These are phyloP conservation scores for Bidens hawaiensis DNA, from an alignment of 140 eudicot genomes.

Conservation along the genomic window DNA sequence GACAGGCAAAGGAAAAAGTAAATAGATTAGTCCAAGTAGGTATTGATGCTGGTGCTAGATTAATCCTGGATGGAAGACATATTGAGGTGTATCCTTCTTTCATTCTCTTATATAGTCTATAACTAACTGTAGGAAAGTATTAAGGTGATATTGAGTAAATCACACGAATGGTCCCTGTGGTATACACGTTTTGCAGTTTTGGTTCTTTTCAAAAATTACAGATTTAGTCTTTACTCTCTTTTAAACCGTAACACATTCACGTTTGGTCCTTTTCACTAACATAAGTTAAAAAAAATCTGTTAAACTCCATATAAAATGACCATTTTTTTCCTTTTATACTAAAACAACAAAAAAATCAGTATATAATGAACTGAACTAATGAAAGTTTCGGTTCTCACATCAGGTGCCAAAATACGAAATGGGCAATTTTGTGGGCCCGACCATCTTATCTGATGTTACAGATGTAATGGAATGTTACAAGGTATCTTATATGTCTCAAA, in stretches of 20 bases:
- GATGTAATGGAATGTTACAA: slow-evolving; percentile 76
- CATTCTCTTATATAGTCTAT: too few species aligned
- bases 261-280: neutral
- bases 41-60: slow-evolving; percentile 76
- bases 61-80: slow-evolving; percentile 83
- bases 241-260: neutral
- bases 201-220: neutral
- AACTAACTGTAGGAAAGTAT: too few species aligned
- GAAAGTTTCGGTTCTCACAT: slow-evolving; percentile 6
- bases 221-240: neutral
- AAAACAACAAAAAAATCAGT: too few species aligned
- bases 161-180: neutral
- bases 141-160: neutral
- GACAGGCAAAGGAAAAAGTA: slow-evolving; percentile 74
- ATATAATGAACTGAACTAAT: neutral
- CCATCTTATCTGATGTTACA: slow-evolving; percentile 74
- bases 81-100: slow-evolving; percentile 49
- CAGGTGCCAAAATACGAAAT: slow-evolving; percentile 79
- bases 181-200: neutral
- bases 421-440: slow-evolving; percentile 93
- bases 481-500: slow-evolving; percentile 36
- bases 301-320: neutral
- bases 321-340: neutral
- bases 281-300: neutral
- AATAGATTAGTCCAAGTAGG: slow-evolving; percentile 62